Base-by-base conservation (phyloP, 2,329 filamentous ascomycete species). In the Paecilomyces variotii region DNA sequence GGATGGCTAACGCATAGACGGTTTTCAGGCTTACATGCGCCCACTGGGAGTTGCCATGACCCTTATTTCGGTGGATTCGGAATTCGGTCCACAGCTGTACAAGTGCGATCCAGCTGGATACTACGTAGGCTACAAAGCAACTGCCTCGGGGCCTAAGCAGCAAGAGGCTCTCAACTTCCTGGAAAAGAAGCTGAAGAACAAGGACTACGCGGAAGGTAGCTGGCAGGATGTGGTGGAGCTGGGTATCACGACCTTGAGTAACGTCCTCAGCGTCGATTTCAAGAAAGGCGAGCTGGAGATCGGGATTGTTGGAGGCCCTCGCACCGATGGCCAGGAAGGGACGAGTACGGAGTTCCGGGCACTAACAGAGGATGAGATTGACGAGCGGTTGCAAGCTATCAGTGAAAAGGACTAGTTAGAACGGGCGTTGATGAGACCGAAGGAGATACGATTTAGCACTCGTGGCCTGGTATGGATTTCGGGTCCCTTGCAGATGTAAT, bases 131-230 rank as follows among this genome's bases (percentile, higher is more conserved):
- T 99, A 97, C 87, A 97, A 97, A 82, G 94, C 91, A 66, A 97
- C 94, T 53, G 91, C 94, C 56, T 95, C 94, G 6, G 94, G 94
- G 4, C 94, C 94, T 57, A 99, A 99, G 81, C 93, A 97, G 76
- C 94, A 99, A 76, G 94, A 99, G 82, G 94, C 94, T 63, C 85
- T 97, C 74, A 99, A 99, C 78, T 91, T 96, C 76, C 83, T 99
- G 60, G 94, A 99, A 85, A 97, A 97, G 87, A 97, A 97, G 84
- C 86, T 99, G 76, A 96, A 97, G 82, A 97, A 96, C 87, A 97
- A 97, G 86, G 92, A 97, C 71, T 82, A 84, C 69, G 94, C 93
- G 35, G 89, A 94, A 59, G 94, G 94, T 61, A 87, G 81, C 72
- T 99, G 94, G 94, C 90, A 96, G 77, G 94, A 99, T 61, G 94